Base-by-base conservation (phyloP, 345 rosid genomes). In the Cardiospermum halicacabum region DNA sequence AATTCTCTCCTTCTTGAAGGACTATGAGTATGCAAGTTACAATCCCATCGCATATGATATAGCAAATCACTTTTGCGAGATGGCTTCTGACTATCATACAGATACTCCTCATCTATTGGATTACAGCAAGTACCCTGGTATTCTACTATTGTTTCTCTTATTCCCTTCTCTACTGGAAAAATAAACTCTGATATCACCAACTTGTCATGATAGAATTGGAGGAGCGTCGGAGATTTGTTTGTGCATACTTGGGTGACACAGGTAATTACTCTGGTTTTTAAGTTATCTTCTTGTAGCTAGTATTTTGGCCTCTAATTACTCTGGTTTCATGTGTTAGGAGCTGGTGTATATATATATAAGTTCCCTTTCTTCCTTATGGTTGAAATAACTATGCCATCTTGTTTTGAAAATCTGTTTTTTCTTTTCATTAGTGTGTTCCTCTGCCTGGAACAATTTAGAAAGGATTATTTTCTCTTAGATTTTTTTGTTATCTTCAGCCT, bases 11-110 rank as follows among this genome's bases (percentile, higher is more conserved):
- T 49, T 60, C 64, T 68, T 21, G 24, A 77, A 94, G 99, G 99
- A 94, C 70, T 94, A 91, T n/a, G 97, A 94, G 77, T 94, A 91
- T 66, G 79, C 97, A 54, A 81, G 91, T 66, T 91, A 87, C 78
- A 94, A 94, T 70, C 89, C 92, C 62, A 74, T 85, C 60, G 88
- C 99, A 58, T 94, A 75, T 74, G 97, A 94, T 61, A 80, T 94
- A 47, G 99, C 97, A 69, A 94, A 94, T 70, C 99, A 94, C 78
- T 94, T 88, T 69, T 88, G 97, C 32, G 97, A 94, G 78, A 94
- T 94, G 99, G 86, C 89, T 64, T 96, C 94, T 0, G 82, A 94
- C 70, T 94, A 90, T 78, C 99, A 90, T 74, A 79, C 91, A 2
- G 99, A 89, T 48, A 80, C 79, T 22, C 97, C 99, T 64, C 96